Conservation (phyloP, 208 protist genomes). For the Blastocrithidia nonstop region DNA sequence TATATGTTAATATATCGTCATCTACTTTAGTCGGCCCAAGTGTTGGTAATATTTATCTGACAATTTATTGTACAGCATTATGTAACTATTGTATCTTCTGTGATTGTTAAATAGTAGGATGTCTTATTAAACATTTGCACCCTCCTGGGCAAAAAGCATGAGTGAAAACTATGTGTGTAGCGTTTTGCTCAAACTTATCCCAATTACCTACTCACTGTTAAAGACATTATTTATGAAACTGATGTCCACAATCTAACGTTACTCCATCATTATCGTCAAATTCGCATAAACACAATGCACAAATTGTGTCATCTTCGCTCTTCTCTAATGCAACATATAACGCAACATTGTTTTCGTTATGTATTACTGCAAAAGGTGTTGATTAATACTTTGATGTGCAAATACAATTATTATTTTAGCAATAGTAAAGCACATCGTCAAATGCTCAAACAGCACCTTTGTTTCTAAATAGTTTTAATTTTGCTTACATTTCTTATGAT, state of each 20-base stretch:
- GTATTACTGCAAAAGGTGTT: background rate
- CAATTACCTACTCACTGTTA: constrained; percentile 46
- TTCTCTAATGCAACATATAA: background rate
- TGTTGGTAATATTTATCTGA: constrained; percentile 8
- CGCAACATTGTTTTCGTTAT: background rate
- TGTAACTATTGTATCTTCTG: constrained; percentile 20
- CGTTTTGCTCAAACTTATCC: constrained; percentile 49
- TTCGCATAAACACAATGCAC: constrained; percentile 68
- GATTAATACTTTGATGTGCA: background rate
- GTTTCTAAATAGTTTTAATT: background rate
- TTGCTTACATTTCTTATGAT: too few relatives aligned
- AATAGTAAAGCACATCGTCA: background rate
- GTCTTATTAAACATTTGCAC: constrained; percentile 58
- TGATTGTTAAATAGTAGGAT: constrained; percentile 28
- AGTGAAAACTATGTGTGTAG: constrained; percentile 70
- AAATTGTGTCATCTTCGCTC: constrained; percentile 11
- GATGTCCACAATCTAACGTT: constrained; percentile 72
- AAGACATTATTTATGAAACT: constrained; percentile 68
- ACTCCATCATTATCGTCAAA: constrained; percentile 53
- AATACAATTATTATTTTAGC: constrained; percentile 1
- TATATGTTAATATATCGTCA: constrained; percentile 68
- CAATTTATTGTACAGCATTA: constrained; percentile 10
- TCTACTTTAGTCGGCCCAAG: constrained; percentile 20
- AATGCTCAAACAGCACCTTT: background rate
- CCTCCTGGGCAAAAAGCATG: constrained; percentile 67